Conservation (phyloP, 371 early-diverging fungal species). For the Mucor circinelloides region DNA sequence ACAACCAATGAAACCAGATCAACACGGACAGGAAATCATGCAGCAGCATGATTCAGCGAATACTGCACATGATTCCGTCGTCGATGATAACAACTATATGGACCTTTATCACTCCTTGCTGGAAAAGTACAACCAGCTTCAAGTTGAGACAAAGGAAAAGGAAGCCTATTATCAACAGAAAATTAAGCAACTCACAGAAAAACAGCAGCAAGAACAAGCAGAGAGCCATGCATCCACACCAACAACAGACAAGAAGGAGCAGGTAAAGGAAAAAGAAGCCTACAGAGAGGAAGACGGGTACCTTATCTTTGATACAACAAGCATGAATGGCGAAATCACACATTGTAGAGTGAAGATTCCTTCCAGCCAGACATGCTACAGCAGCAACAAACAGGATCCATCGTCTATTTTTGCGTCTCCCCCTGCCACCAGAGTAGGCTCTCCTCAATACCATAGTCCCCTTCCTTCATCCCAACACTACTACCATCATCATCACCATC, state of each 20-base stretch:
- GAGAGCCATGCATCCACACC: not conserved
- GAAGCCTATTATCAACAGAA: constrained; percentile 5
- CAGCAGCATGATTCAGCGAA: not conserved
- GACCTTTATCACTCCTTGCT: not conserved
- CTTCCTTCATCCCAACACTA: not conserved
- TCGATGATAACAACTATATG: not conserved
- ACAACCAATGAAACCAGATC: constrained; percentile 25
- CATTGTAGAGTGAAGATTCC: constrained; percentile 44
- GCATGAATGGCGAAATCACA: constrained; percentile 35
- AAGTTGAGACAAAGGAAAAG: constrained; percentile 11
- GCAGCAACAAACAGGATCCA: not conserved
- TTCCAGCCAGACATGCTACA: constrained; percentile 7
- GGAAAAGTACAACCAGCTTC: constrained; percentile 6
- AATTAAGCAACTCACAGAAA: constrained; percentile 3
- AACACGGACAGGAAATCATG: not conserved
- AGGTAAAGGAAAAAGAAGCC: not conserved
- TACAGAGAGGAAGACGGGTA: constrained; percentile 41
- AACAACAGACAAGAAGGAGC: not conserved
- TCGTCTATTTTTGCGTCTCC: constrained; percentile 16
- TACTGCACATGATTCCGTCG: not conserved
- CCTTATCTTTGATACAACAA: constrained; percentile 32
- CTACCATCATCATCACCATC: constrained; percentile 1
- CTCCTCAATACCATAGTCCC: constrained; percentile 19
- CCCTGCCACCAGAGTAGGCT: constrained; percentile 23
- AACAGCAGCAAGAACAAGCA: constrained; percentile 20